Evolutionary conservation across 2,329 filamentous ascomycete genomes (phyloP), one percentile per base, ranked within the genome.

Genomic region (Clathrospora elynae): DNA sequence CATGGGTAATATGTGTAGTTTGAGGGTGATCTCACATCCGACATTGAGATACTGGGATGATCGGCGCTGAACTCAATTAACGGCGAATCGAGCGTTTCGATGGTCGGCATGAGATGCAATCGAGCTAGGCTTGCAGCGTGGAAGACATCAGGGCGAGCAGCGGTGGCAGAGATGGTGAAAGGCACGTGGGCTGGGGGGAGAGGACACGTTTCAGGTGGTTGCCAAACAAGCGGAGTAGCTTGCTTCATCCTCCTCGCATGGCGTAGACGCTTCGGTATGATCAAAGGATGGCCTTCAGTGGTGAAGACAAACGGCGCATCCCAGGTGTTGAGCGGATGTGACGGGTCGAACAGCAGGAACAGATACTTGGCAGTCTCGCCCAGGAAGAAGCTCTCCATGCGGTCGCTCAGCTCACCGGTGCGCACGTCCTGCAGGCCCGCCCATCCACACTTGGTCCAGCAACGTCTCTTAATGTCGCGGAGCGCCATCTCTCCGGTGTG

Each of bases 381-480:
- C 1, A 99, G 78, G 63, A 97, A 97, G 77, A 97, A 99, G 67
- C 92, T 97, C 71, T 99, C 93, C 93, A 97, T 97, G 22, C 93
- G 86, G 67, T 99, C 91, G 57, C 83, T 88, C 70, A 90, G 83
- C 71, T 96, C 89, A 3, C 92, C 92, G n/a, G 66, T 75, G 6
- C 71, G 67, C 13, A 79, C 75, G 48, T 79, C 76, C 19, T 75
- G 71, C 26, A 97, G 77, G 1, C 92, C 92, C 10, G 92, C 88
- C 90, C 92, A 97, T 26, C 93, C 93, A 61, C 93, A 99, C 49
- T 82, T 80, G 1, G 90, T 90, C 83, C 89, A 90, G 71, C 93
- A 99, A 39, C 92, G 82, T 34, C 88, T 80, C 60, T 87, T 86
- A 61, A 99, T 90, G 63, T 99, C 93, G 44, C 83, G 82, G 41